Percentiles rank a stretch among this genome's conserved stretches.
Conservation (phyloP, 257 asterid species). For the Forsythia viridissima region DNA sequence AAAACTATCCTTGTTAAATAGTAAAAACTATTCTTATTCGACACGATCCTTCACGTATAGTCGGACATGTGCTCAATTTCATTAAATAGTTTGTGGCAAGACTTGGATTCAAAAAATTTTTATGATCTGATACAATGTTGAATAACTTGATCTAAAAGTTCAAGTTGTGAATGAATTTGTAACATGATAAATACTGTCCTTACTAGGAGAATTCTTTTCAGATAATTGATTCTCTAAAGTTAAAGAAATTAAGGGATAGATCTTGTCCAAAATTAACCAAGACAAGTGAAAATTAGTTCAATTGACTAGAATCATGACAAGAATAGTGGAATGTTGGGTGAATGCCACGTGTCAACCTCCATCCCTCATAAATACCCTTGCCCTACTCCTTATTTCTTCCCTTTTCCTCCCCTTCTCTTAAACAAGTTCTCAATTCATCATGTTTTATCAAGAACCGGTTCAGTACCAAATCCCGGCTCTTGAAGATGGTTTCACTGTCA, state of each 20-base stretch:
- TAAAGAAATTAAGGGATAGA: background rate
- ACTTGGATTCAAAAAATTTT: no score
- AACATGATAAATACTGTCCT: background rate
- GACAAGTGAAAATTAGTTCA: background rate
- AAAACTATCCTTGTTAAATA: background rate
- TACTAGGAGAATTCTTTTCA: background rate
- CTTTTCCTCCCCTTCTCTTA: constrained; percentile 61
- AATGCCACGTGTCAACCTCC: constrained; percentile 39
- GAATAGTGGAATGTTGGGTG: constrained; percentile 22
- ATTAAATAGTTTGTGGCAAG: no score
- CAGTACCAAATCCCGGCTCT: constrained; percentile 44
- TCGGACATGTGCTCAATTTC: no score
- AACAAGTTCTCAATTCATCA: constrained; percentile 18
- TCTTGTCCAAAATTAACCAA: background rate
- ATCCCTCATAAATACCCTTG: constrained; percentile 52
- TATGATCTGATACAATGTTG: no score
- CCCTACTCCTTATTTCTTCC: constrained; percentile 58
- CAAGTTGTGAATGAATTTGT: no score
- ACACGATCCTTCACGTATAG: no score
- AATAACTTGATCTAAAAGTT: no score
- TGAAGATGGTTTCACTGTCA: constrained; percentile 35
- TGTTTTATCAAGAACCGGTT: constrained; percentile 50
- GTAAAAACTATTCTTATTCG: no score
- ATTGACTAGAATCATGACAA: background rate
- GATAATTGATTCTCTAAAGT: no score